phyloP scores from a whole-genome alignment of 2,329 filamentous ascomycete species.

The Lojkania enalia region DNA sequence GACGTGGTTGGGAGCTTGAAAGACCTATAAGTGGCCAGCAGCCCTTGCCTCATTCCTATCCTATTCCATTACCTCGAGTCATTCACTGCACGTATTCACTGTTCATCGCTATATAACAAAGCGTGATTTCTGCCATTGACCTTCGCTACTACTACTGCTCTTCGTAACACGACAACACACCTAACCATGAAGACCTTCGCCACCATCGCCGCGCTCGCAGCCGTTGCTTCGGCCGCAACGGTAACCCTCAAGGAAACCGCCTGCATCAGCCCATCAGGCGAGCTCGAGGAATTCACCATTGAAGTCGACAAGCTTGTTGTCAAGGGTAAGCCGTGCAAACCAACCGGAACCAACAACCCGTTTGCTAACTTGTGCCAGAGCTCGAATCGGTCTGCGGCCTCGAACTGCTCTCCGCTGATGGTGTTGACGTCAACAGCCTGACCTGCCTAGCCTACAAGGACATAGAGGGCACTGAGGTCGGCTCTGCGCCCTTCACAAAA shows the following conservation, averaged over 20 bases:
- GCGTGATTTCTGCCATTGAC: too few species aligned
- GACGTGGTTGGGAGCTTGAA: too few species aligned
- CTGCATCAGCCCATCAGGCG: constrained; percentile 14
- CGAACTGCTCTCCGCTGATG: constrained; percentile 22
- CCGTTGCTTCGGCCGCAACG: constrained; percentile 17
- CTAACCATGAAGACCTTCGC: constrained; percentile 22
- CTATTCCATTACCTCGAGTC: too few species aligned
- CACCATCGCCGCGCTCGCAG: constrained; percentile 12
- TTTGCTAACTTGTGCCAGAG: constrained; percentile 15
- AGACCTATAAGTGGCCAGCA: too few species aligned
- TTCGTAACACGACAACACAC: constrained; percentile 8
- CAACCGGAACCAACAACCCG: not conserved
- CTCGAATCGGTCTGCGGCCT: constrained; percentile 30
- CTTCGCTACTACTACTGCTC: too few species aligned
- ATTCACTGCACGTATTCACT: too few species aligned
- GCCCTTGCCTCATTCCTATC: too few species aligned
- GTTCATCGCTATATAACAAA: too few species aligned
- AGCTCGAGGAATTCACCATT: constrained; percentile 20
- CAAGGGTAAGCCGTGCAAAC: constrained; percentile 11
- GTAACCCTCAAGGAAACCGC: constrained; percentile 21
- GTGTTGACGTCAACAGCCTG: constrained; percentile 17
- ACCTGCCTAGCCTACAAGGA: constrained; percentile 31
- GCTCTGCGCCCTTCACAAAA: constrained; percentile 25
- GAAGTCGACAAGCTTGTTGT: constrained; percentile 17
- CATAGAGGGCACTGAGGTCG: constrained; percentile 19